These are phyloP conservation scores for Pseudohyphozyma bogoriensis DNA, from an alignment of 768 basidiomycete genomes.

Conservation along the genomic window DNA sequence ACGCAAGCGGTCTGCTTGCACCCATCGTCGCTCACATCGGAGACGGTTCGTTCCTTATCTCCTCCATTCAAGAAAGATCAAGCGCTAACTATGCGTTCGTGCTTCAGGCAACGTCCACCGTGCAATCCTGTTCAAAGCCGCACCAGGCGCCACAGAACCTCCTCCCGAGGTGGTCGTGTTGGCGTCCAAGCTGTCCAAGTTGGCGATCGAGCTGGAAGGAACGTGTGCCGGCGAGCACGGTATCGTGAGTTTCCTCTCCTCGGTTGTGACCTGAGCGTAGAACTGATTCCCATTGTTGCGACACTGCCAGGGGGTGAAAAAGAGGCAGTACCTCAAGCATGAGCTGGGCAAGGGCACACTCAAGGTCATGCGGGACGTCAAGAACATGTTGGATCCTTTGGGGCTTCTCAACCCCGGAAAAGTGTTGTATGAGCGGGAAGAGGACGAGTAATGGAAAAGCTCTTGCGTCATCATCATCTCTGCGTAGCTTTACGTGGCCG, in stretches of 20 bases:
- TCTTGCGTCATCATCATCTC: too few species aligned
- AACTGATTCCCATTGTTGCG: neutral
- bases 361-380: constrained; percentile 75
- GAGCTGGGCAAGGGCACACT: constrained; percentile 78
- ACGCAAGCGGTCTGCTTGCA: constrained; percentile 50
- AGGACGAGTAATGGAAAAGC: constrained; percentile 4
- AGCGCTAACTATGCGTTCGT: too few species aligned
- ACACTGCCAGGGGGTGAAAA: constrained; percentile 19
- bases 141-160: neutral
- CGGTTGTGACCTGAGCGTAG: neutral
- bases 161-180: constrained; percentile 32
- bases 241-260: too few species aligned
- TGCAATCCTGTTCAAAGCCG: constrained; percentile 35
- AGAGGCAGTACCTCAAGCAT: constrained; percentile 56
- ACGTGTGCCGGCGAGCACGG: constrained; percentile 41
- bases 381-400: constrained; percentile 63
- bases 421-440: constrained; percentile 30
- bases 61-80: too few species aligned
- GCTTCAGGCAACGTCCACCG: constrained; percentile 43
- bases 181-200: constrained; percentile 39
- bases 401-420: constrained; percentile 83
- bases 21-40: constrained; percentile 60
- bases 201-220: constrained; percentile 40
- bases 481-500: too few species aligned
- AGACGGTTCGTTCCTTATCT: too few species aligned